Percentiles rank a stretch among this genome's conserved stretches.
Conservation (phyloP, 345 rosid species). For the Corchorus olitorius region DNA sequence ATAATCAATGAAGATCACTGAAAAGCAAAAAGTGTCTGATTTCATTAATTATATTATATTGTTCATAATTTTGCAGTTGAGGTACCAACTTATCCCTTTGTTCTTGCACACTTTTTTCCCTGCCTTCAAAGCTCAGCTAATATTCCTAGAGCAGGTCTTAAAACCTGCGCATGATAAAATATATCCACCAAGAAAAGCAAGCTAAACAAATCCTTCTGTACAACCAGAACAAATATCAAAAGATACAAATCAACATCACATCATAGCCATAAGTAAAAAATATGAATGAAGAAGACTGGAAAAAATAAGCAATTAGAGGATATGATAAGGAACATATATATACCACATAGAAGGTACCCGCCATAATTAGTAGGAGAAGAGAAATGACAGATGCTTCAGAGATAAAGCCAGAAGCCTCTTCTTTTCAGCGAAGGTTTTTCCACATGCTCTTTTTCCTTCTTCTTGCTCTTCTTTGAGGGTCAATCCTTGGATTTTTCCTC, state of each 20-base stretch:
- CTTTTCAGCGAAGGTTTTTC: constrained; percentile 62
- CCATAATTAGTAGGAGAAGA: constrained; percentile 76
- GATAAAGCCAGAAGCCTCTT: constrained; percentile 88
- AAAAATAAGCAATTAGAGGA: background rate
- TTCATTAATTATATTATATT: no score
- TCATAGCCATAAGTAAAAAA: background rate
- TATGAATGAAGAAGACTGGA: no score
- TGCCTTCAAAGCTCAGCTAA: no score
- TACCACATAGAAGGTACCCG: constrained; percentile 99
- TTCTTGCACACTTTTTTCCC: no score
- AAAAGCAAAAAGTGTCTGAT: no score
- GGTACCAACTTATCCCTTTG: no score
- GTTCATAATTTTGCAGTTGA: no score
- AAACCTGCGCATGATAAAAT: no score
- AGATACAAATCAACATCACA: background rate
- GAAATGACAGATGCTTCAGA: constrained; percentile 77
- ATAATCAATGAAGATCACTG: no score
- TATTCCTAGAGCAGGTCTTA: no score
- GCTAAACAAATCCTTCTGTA: background rate
- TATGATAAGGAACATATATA: constrained; percentile 1
- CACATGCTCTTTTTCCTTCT: constrained; percentile 62
- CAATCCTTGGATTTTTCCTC: constrained; percentile 58
- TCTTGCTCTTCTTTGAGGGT: constrained; percentile 63
- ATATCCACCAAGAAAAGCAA: background rate
- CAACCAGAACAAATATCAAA: background rate